phyloP scores from a whole-genome alignment of 768 basidiomycete species.

The Amyloporia xantha region DNA sequence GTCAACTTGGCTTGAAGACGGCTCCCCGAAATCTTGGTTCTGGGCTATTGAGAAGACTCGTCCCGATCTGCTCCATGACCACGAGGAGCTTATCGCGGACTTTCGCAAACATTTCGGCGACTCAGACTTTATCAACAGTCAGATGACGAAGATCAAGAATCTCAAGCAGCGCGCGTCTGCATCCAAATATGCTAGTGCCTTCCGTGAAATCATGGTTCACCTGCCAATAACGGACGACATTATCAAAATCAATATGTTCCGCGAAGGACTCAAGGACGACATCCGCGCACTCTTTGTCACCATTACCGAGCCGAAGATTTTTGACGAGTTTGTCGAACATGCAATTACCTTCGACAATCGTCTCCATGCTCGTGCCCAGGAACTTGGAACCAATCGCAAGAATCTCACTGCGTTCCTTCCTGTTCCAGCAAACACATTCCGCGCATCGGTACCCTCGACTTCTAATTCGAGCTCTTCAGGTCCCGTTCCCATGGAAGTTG shows the following conservation, averaged over 20 bases:
- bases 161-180: slow-evolving; percentile 27
- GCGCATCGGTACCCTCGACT: neutral
- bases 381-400: neutral
- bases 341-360: slow-evolving; percentile 9
- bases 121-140: slow-evolving; percentile 8
- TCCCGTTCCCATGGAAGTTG: slow-evolving; percentile 14
- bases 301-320: slow-evolving; percentile 1
- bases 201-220: slow-evolving; percentile 21
- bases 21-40: slow-evolving; percentile 6
- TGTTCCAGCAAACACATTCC: neutral
- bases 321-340: slow-evolving; percentile 1
- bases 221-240: slow-evolving; percentile 26
- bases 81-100: neutral
- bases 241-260: slow-evolving; percentile 28
- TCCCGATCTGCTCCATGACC: slow-evolving; percentile 1
- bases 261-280: slow-evolving; percentile 23
- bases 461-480: neutral
- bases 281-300: slow-evolving; percentile 18
- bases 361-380: slow-evolving; percentile 5
- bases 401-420: neutral
- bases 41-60: neutral
- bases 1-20: slow-evolving; percentile 4
- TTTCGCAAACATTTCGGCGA: slow-evolving; percentile 4
- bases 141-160: slow-evolving; percentile 22
- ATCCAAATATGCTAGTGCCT: slow-evolving; percentile 23